These are phyloP conservation scores for Angophora floribunda DNA, from an alignment of 345 rosid genomes.

Conservation along the genomic window DNA sequence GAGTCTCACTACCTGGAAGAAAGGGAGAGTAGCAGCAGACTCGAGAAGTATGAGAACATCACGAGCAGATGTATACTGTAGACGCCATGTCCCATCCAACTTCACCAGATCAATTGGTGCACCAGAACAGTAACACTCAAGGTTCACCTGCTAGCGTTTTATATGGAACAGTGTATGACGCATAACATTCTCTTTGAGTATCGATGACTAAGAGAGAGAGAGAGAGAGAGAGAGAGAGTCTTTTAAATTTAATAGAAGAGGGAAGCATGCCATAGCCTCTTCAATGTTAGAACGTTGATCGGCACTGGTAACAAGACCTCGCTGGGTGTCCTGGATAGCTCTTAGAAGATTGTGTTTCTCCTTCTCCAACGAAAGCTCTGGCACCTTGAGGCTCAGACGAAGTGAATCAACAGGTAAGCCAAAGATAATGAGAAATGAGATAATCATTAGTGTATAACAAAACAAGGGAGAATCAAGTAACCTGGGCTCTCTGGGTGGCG, in stretches of 20 bases:
- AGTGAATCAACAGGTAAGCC: neutral
- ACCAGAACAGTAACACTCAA: slow-evolving; percentile 64
- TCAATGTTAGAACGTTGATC: slow-evolving; percentile 76
- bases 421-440: neutral
- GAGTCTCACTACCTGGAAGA: slow-evolving; percentile 46
- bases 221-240: no score
- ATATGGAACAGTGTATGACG: neutral
- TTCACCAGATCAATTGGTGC: slow-evolving; percentile 47
- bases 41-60: slow-evolving; percentile 83
- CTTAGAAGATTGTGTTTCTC: slow-evolving; percentile 59
- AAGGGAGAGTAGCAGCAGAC: slow-evolving; percentile 79
- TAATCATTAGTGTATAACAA: neutral
- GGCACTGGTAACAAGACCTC: slow-evolving; percentile 54
- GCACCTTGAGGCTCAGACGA: slow-evolving; percentile 22
- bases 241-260: neutral
- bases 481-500: neutral
- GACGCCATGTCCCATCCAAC: slow-evolving; percentile 95
- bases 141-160: slow-evolving; percentile 37
- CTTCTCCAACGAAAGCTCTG: slow-evolving; percentile 52
- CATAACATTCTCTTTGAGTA: neutral
- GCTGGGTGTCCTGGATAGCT: slow-evolving; percentile 62
- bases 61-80: slow-evolving; percentile 87
- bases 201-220: neutral
- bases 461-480: neutral
- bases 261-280: slow-evolving; percentile 60